These are phyloP conservation scores for Fusarium praegraminearum DNA, from an alignment of 2,329 filamentous ascomycete species.

Conservation along the genomic window DNA sequence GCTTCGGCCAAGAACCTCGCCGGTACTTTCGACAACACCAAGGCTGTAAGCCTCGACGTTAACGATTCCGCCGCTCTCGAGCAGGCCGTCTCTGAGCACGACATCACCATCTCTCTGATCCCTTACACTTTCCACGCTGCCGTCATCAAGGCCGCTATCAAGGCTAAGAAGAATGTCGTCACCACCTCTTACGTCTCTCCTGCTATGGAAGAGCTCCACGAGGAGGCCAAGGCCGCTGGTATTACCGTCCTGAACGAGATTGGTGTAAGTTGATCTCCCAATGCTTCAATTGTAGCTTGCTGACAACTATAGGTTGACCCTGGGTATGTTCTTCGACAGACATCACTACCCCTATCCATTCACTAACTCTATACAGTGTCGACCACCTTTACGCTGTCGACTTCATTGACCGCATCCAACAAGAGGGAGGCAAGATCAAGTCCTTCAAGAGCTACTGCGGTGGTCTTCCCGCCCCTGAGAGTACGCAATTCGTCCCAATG, in stretches of 20 bases:
- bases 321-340: constrained; percentile 24
- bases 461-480: constrained; percentile 75
- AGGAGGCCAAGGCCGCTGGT: constrained; percentile 85
- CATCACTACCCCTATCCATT: background rate
- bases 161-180: constrained; percentile 94
- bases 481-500: constrained; percentile 11
- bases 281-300: background rate
- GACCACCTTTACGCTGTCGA: constrained; percentile 78
- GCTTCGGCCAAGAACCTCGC: constrained; percentile 80
- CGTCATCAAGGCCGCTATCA: constrained; percentile 94
- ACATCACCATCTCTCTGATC: constrained; percentile 85
- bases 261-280: constrained; percentile 62
- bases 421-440: constrained; percentile 84
- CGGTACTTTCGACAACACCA: constrained; percentile 77
- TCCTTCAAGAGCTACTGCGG: constrained; percentile 89
- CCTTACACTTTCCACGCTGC: constrained; percentile 90
- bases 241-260: constrained; percentile 99
- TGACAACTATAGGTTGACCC: constrained; percentile 39
- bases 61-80: constrained; percentile 81
- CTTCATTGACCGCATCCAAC: constrained; percentile 89
- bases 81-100: constrained; percentile 80
- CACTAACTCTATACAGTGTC: constrained; percentile 21
- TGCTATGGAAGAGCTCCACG: constrained; percentile 90
- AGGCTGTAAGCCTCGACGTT: constrained; percentile 86
- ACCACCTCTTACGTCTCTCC: constrained; percentile 95